A percentile compares a stretch with the other conserved stretches of the same genome.
Evolutionary conservation across 177 flowering plant genomes (phyloP).

Genomic region (Vitis hybrid): DNA sequence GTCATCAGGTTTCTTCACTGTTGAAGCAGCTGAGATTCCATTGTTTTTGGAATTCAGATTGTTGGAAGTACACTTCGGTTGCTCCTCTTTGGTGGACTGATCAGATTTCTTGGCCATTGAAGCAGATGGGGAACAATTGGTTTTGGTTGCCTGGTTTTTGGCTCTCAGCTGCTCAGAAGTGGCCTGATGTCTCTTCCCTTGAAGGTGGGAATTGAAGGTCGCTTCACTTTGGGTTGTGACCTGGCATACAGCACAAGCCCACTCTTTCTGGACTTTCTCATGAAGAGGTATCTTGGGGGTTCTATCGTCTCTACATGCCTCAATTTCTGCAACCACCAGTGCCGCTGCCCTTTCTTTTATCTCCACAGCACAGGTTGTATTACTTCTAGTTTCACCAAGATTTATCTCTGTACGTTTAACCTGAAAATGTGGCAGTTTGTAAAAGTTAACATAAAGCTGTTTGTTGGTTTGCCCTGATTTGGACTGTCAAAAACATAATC

Average conservation of each 20-base stretch:
- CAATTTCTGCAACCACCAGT: background rate
- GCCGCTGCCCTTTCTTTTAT: background rate
- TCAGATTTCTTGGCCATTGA: background rate
- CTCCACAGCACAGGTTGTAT: background rate
- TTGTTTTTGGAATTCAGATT: too few species aligned
- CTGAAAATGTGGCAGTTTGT: too few species aligned
- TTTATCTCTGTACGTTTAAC: background rate
- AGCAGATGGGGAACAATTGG: background rate
- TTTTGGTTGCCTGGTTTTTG: slow-evolving; percentile 3
- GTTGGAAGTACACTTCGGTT: too few species aligned
- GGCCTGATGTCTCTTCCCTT: slow-evolving; percentile 24
- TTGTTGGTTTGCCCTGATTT: too few species aligned
- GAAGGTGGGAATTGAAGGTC: slow-evolving; percentile 13
- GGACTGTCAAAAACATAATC: too few species aligned
- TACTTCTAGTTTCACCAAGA: background rate
- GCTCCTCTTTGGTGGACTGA: too few species aligned
- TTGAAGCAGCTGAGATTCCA: background rate
- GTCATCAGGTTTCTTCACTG: background rate
- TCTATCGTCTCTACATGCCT: background rate
- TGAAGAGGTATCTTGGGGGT: background rate
- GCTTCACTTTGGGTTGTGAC: slow-evolving; percentile 13
- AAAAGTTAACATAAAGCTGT: too few species aligned
- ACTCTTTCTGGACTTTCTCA: slow-evolving; percentile 12
- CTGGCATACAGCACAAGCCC: slow-evolving; percentile 16
- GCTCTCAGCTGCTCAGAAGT: slow-evolving; percentile 5